Evolutionary conservation across 331 rosid genomes (phyloP).

Genomic region (Rosa hybrid): DNA sequence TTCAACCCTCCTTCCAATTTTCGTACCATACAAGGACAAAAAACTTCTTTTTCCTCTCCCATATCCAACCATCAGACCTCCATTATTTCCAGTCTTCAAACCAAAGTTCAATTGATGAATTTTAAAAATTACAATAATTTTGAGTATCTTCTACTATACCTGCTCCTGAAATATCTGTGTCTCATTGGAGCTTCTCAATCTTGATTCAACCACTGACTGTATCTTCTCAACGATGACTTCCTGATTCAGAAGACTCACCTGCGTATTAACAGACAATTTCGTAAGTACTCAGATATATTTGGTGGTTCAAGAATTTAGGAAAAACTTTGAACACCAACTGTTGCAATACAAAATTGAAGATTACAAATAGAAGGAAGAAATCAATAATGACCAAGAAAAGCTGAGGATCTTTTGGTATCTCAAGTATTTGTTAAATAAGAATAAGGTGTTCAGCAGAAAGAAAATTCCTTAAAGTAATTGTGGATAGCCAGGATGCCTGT

Average conservation of each 20-base stretch:
- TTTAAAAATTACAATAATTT: neutral
- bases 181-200: slow-evolving; percentile 78
- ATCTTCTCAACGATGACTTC: slow-evolving; percentile 86
- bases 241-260: slow-evolving; percentile 92
- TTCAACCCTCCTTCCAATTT: neutral
- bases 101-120: neutral
- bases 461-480: neutral
- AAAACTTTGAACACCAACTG: neutral
- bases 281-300: neutral
- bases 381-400: neutral
- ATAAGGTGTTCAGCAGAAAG: neutral
- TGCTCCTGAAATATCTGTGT: slow-evolving; percentile 73
- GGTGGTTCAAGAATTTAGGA: neutral
- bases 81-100: neutral
- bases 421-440: neutral
- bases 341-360: neutral
- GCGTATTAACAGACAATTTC: slow-evolving; percentile 15
- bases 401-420: neutral
- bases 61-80: neutral
- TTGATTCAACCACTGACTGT: slow-evolving; percentile 76
- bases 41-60: neutral
- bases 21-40: neutral
- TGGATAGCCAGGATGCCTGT: neutral
- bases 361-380: neutral
- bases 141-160: slow-evolving; percentile 28